phyloP scores from a whole-genome alignment of 805 yeast genomes.

The Starmerella khaoyaiensis region DNA sequence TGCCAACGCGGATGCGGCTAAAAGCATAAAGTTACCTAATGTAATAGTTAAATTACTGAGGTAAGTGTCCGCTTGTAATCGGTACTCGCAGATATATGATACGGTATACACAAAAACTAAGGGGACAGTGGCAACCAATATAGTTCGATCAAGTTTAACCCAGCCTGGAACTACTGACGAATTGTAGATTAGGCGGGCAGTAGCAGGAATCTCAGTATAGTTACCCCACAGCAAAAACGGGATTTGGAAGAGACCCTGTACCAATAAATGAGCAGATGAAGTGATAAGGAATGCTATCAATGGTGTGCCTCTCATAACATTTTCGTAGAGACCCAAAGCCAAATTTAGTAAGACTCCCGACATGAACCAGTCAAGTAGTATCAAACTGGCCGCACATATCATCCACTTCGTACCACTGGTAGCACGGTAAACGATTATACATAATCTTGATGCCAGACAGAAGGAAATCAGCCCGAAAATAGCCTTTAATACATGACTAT shows the following conservation, averaged over 20 bases:
- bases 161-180: slow-evolving; percentile 22
- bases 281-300: slow-evolving; percentile 4
- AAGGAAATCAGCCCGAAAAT: slow-evolving; percentile 5
- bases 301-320: background rate
- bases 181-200: slow-evolving; percentile 23
- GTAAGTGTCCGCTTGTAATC: slow-evolving; percentile 9
- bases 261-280: slow-evolving; percentile 1
- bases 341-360: slow-evolving; percentile 10
- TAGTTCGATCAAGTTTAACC: slow-evolving; percentile 23
- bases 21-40: slow-evolving; percentile 17
- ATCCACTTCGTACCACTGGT: slow-evolving; percentile 20
- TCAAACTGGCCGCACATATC: slow-evolving; percentile 13
- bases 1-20: slow-evolving; percentile 19
- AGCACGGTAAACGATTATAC: slow-evolving; percentile 22
- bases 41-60: slow-evolving; percentile 13
- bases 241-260: slow-evolving; percentile 15
- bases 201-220: slow-evolving; percentile 17
- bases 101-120: slow-evolving; percentile 13
- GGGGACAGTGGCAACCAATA: slow-evolving; percentile 19
- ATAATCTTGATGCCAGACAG: slow-evolving; percentile 14
- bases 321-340: slow-evolving; percentile 2
- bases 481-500: slow-evolving; percentile 3
- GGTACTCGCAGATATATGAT: slow-evolving; percentile 10
- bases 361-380: slow-evolving; percentile 16
- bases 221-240: slow-evolving; percentile 22